These are phyloP conservation scores for Pisolithus marmoratus DNA, from an alignment of 768 basidiomycete genomes.

Conservation along the genomic window DNA sequence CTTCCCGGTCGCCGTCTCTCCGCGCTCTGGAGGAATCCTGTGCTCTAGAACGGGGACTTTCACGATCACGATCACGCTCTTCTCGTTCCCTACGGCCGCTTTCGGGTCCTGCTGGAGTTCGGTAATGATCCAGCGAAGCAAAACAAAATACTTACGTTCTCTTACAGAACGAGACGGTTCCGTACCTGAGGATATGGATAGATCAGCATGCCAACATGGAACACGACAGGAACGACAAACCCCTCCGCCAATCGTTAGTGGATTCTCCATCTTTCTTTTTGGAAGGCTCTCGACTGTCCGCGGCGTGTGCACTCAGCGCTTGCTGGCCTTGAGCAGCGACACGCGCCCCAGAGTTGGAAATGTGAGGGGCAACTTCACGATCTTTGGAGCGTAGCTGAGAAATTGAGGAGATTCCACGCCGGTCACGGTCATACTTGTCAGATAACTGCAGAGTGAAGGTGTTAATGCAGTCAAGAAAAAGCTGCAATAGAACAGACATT, in stretches of 20 bases:
- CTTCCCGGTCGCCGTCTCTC: constrained; percentile 47
- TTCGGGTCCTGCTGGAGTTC: constrained; percentile 40
- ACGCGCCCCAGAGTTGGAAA: constrained; percentile 38
- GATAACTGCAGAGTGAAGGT: constrained; percentile 49
- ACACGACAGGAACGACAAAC: constrained; percentile 35
- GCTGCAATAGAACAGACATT: constrained; percentile 39
- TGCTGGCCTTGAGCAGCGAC: constrained; percentile 30
- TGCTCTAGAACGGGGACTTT: constrained; percentile 56
- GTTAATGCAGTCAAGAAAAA: not conserved
- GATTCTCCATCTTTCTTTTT: constrained; percentile 70
- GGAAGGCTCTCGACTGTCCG: constrained; percentile 52
- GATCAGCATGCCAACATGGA: not conserved
- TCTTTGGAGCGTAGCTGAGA: constrained; percentile 56
- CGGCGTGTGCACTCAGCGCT: constrained; percentile 41
- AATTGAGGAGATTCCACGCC: constrained; percentile 50
- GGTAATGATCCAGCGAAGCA: constrained; percentile 2
- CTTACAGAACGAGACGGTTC: constrained; percentile 47
- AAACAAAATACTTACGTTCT: constrained; percentile 45
- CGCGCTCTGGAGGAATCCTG: constrained; percentile 60
- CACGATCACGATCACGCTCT: constrained; percentile 59
- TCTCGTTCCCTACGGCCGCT: constrained; percentile 50
- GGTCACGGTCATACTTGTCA: constrained; percentile 83
- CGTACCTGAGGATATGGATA: constrained; percentile 28
- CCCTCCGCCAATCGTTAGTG: constrained; percentile 83
- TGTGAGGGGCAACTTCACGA: constrained; percentile 60